These are phyloP conservation scores for Niveomyces coronatus DNA, from an alignment of 2,329 filamentous ascomycete genomes.

Conservation along the genomic window DNA sequence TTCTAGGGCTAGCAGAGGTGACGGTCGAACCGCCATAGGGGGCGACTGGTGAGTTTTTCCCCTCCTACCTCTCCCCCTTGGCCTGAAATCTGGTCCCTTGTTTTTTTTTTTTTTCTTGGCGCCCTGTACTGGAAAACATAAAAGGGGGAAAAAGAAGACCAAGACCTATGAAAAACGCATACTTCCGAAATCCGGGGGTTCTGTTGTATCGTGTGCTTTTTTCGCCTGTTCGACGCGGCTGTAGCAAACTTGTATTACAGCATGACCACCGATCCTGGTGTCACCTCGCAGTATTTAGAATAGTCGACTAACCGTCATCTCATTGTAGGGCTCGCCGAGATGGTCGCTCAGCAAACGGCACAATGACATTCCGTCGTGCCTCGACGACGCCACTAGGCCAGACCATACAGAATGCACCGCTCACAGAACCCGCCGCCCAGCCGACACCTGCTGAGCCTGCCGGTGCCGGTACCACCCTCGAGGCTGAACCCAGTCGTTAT, in stretches of 20 bases:
- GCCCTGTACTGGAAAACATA: no score
- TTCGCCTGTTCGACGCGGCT: neutral
- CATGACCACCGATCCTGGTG: no score
- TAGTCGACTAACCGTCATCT: conserved; percentile 11
- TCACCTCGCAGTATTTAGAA: no score
- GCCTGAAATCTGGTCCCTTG: no score
- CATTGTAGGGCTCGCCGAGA: conserved; percentile 45
- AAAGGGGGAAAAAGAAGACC: no score
- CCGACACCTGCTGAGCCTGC: conserved; percentile 26
- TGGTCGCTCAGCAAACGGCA: conserved; percentile 49
- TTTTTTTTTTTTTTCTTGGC: no score
- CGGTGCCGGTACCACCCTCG: conserved; percentile 21
- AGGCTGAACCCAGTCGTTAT: conserved; percentile 49
- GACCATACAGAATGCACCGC: conserved; percentile 26
- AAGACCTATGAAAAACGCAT: no score
- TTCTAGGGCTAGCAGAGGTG: conserved; percentile 47
- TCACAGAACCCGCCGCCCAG: conserved; percentile 30
- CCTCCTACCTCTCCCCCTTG: conserved; percentile 9
- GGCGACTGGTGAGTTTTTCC: conserved; percentile 59
- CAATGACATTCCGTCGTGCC: conserved; percentile 53
- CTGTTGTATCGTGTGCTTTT: neutral
- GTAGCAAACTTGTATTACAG: no score
- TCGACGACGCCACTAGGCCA: conserved; percentile 45
- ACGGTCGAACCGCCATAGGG: conserved; percentile 44
- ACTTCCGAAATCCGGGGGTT: no score